Evolutionary conservation across 2,329 filamentous ascomycete genomes (phyloP), one percentile per base, ranked within the genome.

Genomic region (Claviceps sorghi): DNA sequence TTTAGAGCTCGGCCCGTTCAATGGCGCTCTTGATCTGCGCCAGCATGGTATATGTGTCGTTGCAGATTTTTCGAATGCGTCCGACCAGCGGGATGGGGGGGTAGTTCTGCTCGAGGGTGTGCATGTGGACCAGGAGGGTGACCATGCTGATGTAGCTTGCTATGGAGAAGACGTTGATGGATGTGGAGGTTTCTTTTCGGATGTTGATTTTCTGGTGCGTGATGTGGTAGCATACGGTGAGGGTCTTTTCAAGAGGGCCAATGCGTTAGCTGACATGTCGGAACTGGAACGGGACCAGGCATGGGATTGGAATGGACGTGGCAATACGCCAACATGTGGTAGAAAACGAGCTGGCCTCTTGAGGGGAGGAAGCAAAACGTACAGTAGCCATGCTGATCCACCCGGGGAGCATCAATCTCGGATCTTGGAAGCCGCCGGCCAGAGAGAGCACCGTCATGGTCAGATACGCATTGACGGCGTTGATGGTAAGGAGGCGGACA

Each of bases 121-220:
- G 82, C 52, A 86, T 73, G 62, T 88, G 82, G 10, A 80, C 67
- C 21, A 89, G 72, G 49, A 89, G 68, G 11, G 78, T 77, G 51
- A 81, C 76, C 81, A 89, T 86, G 68, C 79, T 87, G 60, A 87
- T 76, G 68, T 86, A 88, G 67, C 82, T 86, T 40, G 84, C 82
- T 56, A 86, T 79, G 50, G 83, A 87, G 63, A 89, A 86, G 57
- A 88, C 82, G 58, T 82, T 81, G 57, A 89, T 77, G n/a, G 84
- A 86, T 10, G 84, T 84, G 47, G 82, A 81, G 1, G 85, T 89
- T 69, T 88, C 85, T 62, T 86, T 87, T 61, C 83, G 80, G 60
- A 89, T 89, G 61, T 82, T 87, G 63, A 88, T 84, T 62, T 85
- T 85, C 59, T 84, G 82, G 66, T 89, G 83, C 15, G 83, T 87